Evolutionary conservation across 129 eudicot genomes (phyloP), one percentile per base, ranked within the genome.

Genomic region (Calendula officinalis): DNA sequence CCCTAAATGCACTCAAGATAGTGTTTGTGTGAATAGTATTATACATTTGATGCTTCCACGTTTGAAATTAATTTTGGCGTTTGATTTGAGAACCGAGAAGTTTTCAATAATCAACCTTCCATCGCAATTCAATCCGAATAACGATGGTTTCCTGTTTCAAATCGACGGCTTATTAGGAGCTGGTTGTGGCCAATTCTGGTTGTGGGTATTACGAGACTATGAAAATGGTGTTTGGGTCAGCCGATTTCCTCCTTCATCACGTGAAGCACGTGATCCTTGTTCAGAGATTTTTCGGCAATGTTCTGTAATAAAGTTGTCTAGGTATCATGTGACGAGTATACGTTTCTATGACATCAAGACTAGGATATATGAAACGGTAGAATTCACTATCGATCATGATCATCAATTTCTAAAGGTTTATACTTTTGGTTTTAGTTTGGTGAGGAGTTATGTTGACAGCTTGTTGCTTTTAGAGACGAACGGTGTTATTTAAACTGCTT

Each of bases 361-460:
- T 7, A 27, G 38, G 30, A 53, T 22, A 12, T 53, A 11, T 53
- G 34, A 32, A 8, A 27, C 59, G 36, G 59, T 53, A 30, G 5
- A 1, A 0, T 53, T 7, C 36, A 27, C 59, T 22, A 5, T 8
- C 14, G 37, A n/a, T 53, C 37, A 53, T 17, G 37, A n/a, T 53
- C 37, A 53, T 17, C 38, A 8, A 11, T 53, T 30, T 53, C 59
- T 53, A 7, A 35, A 3, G 5, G 27, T 37, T 53, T 4, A 7
- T 2, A 30, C 12, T 27, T 9, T 53, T 27, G 14, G 59, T 13
- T 53, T 53, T 30, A 14, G 30, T 53, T 37, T 22, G 8, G 59
- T 53, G 27, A 53, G 59, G 59, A 8, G 59, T 30, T 53, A 53
- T 53, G 59, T 53, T 27, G 59, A 53, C 22, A 53, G 59, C 59